A percentile compares a stretch with the other conserved stretches of the same genome.
Conservation (phyloP, 257 asterid genomes). For the Lycium barbarum region DNA sequence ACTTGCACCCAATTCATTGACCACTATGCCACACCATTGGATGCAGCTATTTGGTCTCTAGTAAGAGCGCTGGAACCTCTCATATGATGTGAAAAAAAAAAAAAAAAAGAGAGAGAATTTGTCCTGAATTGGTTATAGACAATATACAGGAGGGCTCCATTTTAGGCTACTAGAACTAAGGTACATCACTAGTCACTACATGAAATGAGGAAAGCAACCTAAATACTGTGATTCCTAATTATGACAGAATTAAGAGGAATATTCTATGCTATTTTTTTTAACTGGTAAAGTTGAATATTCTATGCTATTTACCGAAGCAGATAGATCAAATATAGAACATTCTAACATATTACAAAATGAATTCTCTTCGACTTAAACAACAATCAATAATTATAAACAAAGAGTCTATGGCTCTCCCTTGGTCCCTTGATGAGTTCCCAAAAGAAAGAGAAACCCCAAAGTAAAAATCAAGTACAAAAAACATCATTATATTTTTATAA, state of each 20-base stretch:
- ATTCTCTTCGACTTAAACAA: background rate
- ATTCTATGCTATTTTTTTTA: background rate
- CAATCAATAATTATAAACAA: background rate
- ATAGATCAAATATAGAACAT: background rate
- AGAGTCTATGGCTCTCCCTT: background rate
- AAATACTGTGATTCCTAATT: background rate
- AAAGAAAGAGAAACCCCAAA: slow-evolving; percentile 8
- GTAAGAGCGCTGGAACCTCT: background rate
- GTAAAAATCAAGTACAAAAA: background rate
- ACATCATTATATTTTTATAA: background rate
- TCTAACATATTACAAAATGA: background rate
- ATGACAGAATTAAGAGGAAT: background rate
- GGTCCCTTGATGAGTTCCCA: background rate
- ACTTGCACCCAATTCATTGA: background rate
- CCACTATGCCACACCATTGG: background rate
- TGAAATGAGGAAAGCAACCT: background rate
- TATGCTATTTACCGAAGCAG: background rate
- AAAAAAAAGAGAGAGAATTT: background rate
- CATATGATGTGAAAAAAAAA: background rate
- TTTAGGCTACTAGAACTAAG: slow-evolving; percentile 18
- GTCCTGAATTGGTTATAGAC: slow-evolving; percentile 23
- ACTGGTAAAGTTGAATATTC: background rate
- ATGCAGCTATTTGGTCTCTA: background rate
- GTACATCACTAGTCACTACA: slow-evolving; percentile 10
- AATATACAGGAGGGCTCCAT: slow-evolving; percentile 4